phyloP scores from a whole-genome alignment of 345 rosid genomes.

The Gossypium turneri region DNA sequence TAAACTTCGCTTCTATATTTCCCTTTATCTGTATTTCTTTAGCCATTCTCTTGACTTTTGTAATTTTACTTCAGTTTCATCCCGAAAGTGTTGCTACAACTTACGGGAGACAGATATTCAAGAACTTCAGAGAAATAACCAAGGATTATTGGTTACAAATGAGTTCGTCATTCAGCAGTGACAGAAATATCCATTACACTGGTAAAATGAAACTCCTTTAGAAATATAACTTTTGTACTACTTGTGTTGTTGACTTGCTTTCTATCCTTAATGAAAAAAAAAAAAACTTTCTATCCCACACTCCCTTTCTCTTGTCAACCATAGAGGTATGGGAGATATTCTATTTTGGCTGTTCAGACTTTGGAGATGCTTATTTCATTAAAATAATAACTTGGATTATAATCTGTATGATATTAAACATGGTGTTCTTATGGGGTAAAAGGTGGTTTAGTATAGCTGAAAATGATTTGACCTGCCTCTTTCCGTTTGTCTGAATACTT shows the following conservation, averaged over 20 bases:
- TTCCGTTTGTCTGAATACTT: background rate
- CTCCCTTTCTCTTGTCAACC: background rate
- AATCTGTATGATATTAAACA: background rate
- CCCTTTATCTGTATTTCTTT: background rate
- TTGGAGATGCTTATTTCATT: background rate
- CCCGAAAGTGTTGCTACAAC: conserved; percentile 92
- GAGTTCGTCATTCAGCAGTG: conserved; percentile 30
- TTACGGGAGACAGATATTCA: conserved; percentile 68
- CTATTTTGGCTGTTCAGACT: background rate
- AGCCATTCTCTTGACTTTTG: conserved; percentile 25
- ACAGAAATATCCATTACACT: conserved; percentile 36
- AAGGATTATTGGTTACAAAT: conserved; percentile 60
- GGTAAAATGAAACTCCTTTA: conserved; percentile 42
- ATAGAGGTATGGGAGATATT: background rate
- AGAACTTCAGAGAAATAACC: conserved; percentile 75
- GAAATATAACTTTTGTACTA: background rate
- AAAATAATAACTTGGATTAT: background rate
- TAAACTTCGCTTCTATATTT: background rate
- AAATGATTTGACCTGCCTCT: background rate
- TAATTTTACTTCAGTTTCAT: conserved; percentile 62
- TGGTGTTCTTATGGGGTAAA: background rate
- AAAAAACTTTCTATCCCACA: background rate
- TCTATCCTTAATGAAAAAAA: background rate
- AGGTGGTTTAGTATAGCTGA: background rate
- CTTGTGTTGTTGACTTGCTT: background rate